Conservation (phyloP, 768 basidiomycete species). For the Cyathus striatus region DNA sequence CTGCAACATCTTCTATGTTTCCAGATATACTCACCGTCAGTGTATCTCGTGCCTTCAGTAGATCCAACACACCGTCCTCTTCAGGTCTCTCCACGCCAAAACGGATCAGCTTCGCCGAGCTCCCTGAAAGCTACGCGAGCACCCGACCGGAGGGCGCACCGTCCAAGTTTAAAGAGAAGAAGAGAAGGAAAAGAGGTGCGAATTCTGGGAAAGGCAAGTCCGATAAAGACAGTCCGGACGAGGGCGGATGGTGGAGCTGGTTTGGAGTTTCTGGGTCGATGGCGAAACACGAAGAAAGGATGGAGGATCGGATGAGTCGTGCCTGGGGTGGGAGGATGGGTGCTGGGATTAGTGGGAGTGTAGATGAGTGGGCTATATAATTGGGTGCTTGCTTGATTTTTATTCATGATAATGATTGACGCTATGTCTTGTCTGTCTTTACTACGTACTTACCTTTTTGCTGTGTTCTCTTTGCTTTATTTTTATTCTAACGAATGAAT, state of each 20-base stretch:
- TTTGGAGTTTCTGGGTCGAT: constrained; percentile 11
- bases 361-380: constrained; percentile 59
- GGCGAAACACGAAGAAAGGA: constrained; percentile 35
- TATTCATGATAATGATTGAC: too few species aligned
- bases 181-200: constrained; percentile 5
- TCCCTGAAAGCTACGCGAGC: constrained; percentile 61
- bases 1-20: constrained; percentile 11
- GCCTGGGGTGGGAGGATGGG: constrained; percentile 40
- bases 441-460: too few species aligned
- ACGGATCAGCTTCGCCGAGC: constrained; percentile 73
- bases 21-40: constrained; percentile 14
- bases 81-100: constrained; percentile 58
- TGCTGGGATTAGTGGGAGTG: constrained; percentile 22
- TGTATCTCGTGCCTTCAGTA: constrained; percentile 16
- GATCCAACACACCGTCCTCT: constrained; percentile 38
- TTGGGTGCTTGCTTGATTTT: too few species aligned
- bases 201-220: constrained; percentile 5
- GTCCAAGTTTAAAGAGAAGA: constrained; percentile 25
- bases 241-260: constrained; percentile 11
- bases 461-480: too few species aligned
- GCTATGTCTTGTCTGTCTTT: too few species aligned
- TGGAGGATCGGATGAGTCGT: constrained; percentile 48
- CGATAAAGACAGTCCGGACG: constrained; percentile 10
- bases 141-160: constrained; percentile 19
- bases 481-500: too few species aligned